Conservation (phyloP, 2,329 filamentous ascomycete genomes). For the Septoria petroselini region DNA sequence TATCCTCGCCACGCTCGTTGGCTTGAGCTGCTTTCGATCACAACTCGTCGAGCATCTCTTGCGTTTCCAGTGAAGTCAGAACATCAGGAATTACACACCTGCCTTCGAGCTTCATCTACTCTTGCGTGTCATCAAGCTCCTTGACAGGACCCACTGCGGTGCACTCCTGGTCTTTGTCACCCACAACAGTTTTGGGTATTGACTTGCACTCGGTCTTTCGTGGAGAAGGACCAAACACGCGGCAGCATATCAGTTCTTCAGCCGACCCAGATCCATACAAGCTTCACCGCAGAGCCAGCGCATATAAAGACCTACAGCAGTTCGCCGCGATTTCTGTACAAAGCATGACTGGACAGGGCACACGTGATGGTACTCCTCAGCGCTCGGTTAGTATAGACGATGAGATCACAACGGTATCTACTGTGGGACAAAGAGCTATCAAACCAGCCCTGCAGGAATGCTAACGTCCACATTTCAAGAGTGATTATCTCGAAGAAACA, state of each 20-base stretch:
- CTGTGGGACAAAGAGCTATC: not conserved
- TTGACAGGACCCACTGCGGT: constrained; percentile 19
- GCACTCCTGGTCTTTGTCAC: not conserved
- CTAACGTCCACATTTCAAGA: not conserved
- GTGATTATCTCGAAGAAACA: not conserved
- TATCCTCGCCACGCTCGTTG: constrained; percentile 14
- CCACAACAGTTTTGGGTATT: not conserved
- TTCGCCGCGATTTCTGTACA: not conserved
- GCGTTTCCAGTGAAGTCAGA: constrained; percentile 12
- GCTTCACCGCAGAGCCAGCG: not conserved
- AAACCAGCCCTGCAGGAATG: not conserved
- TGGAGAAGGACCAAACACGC: too few relatives aligned
- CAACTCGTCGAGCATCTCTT: constrained; percentile 10
- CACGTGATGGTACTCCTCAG: not conserved
- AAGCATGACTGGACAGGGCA: not conserved
- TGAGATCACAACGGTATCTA: not conserved
- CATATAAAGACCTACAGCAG: not conserved
- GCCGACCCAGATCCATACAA: not conserved
- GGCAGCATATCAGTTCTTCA: not conserved
- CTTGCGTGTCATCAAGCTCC: constrained; percentile 24
- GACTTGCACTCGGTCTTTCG: not conserved
- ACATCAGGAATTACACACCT: constrained; percentile 18
- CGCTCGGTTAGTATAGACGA: not conserved
- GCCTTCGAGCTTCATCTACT: constrained; percentile 9
- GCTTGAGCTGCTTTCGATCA: constrained; percentile 7